Evolutionary conservation across 371 early-diverging fungal species (phyloP).

Genomic region (Mortierella sp.): DNA sequence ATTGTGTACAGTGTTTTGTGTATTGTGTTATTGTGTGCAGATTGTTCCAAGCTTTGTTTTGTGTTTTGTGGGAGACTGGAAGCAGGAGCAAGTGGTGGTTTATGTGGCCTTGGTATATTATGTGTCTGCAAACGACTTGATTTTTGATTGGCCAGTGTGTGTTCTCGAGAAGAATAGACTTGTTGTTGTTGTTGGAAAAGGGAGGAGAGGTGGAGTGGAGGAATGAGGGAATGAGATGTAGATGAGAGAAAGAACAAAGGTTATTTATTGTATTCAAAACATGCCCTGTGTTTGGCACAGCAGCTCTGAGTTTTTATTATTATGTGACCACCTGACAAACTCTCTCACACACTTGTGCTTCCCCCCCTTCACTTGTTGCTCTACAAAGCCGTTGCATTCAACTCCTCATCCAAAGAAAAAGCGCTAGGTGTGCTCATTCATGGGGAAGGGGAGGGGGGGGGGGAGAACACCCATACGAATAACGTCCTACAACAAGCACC

Average conservation of each 20-base stretch:
- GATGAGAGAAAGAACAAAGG: background rate
- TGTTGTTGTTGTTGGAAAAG: background rate
- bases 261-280: background rate
- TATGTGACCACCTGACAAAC: background rate
- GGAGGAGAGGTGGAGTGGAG: background rate
- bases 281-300: constrained; percentile 6
- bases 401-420: background rate
- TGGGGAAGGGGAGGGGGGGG: background rate
- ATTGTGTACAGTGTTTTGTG: too few species aligned
- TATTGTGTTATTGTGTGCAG: too few species aligned
- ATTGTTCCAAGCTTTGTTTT: too few species aligned
- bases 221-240: background rate
- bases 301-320: background rate
- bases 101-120: background rate
- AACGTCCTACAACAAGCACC: background rate
- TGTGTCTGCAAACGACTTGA: background rate
- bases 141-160: background rate
- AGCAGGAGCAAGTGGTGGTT: too few species aligned
- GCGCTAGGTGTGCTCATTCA: background rate
- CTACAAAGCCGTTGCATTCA: background rate
- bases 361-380: background rate
- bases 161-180: background rate
- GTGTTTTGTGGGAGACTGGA: too few species aligned
- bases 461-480: background rate
- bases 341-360: background rate